Evolutionary conservation across 2,329 filamentous ascomycete genomes (phyloP), one percentile per base, ranked within the genome.

Genomic region (Remersonia thermophila): DNA sequence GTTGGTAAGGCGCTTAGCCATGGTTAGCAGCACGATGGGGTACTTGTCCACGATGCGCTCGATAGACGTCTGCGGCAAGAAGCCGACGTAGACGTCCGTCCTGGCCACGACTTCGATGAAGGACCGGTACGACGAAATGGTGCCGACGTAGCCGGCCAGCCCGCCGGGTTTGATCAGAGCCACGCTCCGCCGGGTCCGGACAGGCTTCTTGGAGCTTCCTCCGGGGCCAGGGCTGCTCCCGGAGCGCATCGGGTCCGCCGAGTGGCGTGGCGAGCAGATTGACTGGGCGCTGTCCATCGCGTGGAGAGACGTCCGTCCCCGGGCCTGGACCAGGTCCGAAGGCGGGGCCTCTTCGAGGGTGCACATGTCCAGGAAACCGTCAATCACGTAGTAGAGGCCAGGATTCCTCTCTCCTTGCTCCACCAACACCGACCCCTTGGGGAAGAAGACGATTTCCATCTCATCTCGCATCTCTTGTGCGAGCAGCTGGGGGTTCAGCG

Each of bases 331-430:
- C 4, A 67, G 63, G 41, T 63, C 60, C 10, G 53, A 53, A 0
- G 58, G 52, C 0, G 56, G 48, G n/a, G 81, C 76, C 28, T 79
- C 74, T 0, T 74, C 65, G 2, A 83, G 78, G n/a, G 93, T 80
- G 42, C 85, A 86, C 30, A 96, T 87, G 51, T 98, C 91, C 26
- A 98, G 63, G 50, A 98, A 98, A 0, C 91, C 91, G 55, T 98
- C 91, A 33, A 98, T 82, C 3, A 98, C 89, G 58, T 98, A 98
- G 61, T 98, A 98, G 1, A 98, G 58, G 0, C 91, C 91, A 0
- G 91, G 91, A 48, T 93, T 94, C n/a, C 91, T 74, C 56, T 98
- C 91, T 8, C 91, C 89, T 60, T 96, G 87, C 52, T 98, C 91
- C 0, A 98, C 87, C 12, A 98, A 69, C 1, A 98, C 82, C 2